These are phyloP conservation scores for Lenzites betulinus DNA, from an alignment of 768 basidiomycete species.

Conservation along the genomic window DNA sequence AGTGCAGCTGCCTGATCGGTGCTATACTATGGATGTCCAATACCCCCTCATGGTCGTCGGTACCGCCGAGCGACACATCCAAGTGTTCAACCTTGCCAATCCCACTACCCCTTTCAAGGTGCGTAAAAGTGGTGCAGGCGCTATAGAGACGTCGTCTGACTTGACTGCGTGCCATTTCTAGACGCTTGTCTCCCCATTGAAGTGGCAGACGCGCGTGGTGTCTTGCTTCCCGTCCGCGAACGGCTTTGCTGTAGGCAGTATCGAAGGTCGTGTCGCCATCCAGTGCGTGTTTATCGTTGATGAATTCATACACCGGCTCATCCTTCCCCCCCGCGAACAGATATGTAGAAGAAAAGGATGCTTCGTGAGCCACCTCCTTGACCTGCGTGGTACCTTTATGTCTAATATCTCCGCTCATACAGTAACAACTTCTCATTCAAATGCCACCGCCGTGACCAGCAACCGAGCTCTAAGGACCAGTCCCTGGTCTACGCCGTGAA, in stretches of 20 bases:
- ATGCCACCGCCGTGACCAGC: constrained; percentile 44
- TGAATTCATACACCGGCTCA: neutral
- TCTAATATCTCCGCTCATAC: neutral
- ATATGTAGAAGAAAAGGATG: constrained; percentile 86
- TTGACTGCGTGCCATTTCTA: constrained; percentile 32
- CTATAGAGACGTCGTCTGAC: neutral
- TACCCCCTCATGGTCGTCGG: constrained; percentile 89
- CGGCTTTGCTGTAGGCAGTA: constrained; percentile 83
- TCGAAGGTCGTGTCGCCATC: constrained; percentile 92
- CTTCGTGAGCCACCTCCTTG: constrained; percentile 44
- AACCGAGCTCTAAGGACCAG: constrained; percentile 38
- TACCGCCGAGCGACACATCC: constrained; percentile 90
- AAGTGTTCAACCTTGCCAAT: constrained; percentile 84
- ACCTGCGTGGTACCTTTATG: neutral
- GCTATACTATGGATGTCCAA: constrained; percentile 83
- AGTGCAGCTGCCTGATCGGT: constrained; percentile 85
- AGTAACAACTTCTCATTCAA: constrained; percentile 63
- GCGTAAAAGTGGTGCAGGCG: neutral
- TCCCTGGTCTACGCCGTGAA: constrained; percentile 59
- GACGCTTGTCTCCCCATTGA: constrained; percentile 84
- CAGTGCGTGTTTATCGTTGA: constrained; percentile 60
- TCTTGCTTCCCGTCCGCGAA: constrained; percentile 79
- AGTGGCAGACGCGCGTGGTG: constrained; percentile 90
- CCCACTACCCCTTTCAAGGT: constrained; percentile 82
- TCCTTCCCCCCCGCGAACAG: constrained; percentile 36